Base-by-base conservation (phyloP, 805 yeast species). In the Saccharomycopsis malanga region DNA sequence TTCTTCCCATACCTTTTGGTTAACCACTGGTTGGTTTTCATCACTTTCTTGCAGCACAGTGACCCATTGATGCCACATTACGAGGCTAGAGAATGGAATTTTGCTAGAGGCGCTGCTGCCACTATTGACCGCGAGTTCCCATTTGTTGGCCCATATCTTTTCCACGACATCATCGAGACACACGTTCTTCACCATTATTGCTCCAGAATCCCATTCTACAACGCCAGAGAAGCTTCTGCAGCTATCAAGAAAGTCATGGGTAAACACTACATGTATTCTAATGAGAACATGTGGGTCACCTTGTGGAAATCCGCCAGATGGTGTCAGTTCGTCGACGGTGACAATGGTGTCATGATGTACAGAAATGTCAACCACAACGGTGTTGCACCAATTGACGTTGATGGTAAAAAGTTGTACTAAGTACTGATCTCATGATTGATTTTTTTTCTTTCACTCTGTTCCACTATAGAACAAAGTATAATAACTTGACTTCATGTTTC, bases 161-260 rank as follows among this genome's bases (percentile, higher is more conserved):
- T 86, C 79, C 95, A 86, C 66, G 94, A 84, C 63, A 86, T 86
- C 60, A 85, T 86, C 60, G 95, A 86, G 69, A 87, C 95, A 45
- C 95, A 86, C 62, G 95, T 87, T 46, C 73, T 83, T 58, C 95
- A 86, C 68, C 95, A 86, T 68, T 87, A 76, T 64, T 80, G 77
- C 54, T 81, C 89, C 9, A 72, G 94, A 64, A 84, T 86, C 56
- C 95, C 95, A 41, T 87, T 87, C 70, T 86, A 86, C 73, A 81
- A 84, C 58, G 94, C 82, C n/a, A 74, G 91, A 64, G 78, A 76
- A 59, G 93, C 84, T 42, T 73, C 87, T 50, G 87, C 69, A 52
- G 91, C 85, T 46, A 81, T 86, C 65, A 77, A 80, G 68, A 77
- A 80, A 65, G 91, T 83, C 52, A 81, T 86, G 93, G 95, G 95